Percentiles rank a stretch among this genome's conserved stretches.
These are phyloP conservation scores for Trypanosoma cruzi DNA, from an alignment of 208 protist species.

Conservation along the genomic window DNA sequence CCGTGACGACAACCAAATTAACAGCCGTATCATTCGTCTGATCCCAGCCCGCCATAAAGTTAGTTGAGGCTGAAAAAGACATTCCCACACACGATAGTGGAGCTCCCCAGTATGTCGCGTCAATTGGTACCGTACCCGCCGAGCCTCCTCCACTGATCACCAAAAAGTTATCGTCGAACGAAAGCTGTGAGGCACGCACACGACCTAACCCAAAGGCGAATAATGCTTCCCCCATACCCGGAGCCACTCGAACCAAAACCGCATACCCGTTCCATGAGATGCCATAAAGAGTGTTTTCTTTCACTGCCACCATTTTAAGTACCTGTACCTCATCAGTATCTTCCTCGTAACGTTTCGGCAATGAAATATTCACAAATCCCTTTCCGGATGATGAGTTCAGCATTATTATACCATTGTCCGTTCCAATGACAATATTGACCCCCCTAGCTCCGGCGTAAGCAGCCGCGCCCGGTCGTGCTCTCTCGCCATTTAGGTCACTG, in stretches of 20 bases:
- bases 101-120: conserved; percentile 15
- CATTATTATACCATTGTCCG: conserved; percentile 19
- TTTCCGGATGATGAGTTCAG: neutral
- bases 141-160: conserved; percentile 5
- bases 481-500: conserved; percentile 19
- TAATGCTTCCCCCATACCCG: neutral
- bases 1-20: conserved; percentile 10
- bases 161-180: neutral
- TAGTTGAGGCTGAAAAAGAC: neutral
- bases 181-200: conserved; percentile 1
- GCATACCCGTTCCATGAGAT: conserved; percentile 27
- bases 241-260: neutral
- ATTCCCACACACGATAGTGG: neutral
- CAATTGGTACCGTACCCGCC: conserved; percentile 15
- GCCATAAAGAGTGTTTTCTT: conserved; percentile 5
- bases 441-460: conserved; percentile 2
- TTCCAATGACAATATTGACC: conserved; percentile 23
- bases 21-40: conserved; percentile 9
- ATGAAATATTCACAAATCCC: conserved; percentile 21
- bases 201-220: conserved; percentile 28
- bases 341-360: conserved; percentile 8
- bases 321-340: conserved; percentile 8
- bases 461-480: conserved; percentile 1
- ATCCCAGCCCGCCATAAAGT: conserved; percentile 26
- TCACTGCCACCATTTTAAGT: conserved; percentile 12